Evolutionary conservation across 768 basidiomycete species (phyloP).

Genomic region (Kwoniella dejecticola): DNA sequence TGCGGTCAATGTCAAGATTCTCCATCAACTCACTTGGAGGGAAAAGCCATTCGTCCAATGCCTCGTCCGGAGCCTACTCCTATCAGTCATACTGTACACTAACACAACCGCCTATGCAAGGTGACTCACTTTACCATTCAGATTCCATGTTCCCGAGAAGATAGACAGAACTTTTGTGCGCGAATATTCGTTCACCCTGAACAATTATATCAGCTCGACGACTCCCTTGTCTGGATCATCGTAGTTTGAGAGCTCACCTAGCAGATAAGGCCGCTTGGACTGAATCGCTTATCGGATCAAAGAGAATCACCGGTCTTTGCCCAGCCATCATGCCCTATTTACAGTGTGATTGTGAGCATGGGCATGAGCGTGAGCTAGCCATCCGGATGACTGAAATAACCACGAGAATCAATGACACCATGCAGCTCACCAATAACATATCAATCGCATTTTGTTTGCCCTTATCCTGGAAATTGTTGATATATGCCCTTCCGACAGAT

Average conservation of each 20-base stretch:
- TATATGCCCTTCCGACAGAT: conserved; percentile 76
- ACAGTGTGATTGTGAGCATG: too few relatives aligned
- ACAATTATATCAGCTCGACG: neutral
- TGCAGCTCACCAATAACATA: conserved; percentile 77
- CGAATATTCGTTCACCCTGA: conserved; percentile 80
- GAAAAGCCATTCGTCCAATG: conserved; percentile 85
- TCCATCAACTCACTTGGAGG: conserved; percentile 68
- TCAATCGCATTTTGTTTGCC: conserved; percentile 93
- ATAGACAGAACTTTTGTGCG: conserved; percentile 69
- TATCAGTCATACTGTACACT: conserved; percentile 13
- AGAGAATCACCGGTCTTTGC: conserved; percentile 84
- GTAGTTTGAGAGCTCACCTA: conserved; percentile 59
- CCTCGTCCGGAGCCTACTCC: conserved; percentile 69
- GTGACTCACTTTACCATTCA: conserved; percentile 82
- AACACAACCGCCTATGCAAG: conserved; percentile 9
- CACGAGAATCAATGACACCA: too few relatives aligned
- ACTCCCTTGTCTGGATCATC: neutral
- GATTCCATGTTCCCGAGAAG: conserved; percentile 92
- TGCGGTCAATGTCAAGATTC: too few relatives aligned
- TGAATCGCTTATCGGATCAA: conserved; percentile 89
- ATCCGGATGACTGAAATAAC: too few relatives aligned
- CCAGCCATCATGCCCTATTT: conserved; percentile 87
- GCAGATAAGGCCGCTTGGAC: conserved; percentile 71
- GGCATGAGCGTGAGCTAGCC: too few relatives aligned
- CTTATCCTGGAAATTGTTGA: conserved; percentile 96